A percentile compares a stretch with the other conserved stretches of the same genome.
Conservation (phyloP, 225 moss, liverwort and hornwort species). For the Ulota crispa region DNA sequence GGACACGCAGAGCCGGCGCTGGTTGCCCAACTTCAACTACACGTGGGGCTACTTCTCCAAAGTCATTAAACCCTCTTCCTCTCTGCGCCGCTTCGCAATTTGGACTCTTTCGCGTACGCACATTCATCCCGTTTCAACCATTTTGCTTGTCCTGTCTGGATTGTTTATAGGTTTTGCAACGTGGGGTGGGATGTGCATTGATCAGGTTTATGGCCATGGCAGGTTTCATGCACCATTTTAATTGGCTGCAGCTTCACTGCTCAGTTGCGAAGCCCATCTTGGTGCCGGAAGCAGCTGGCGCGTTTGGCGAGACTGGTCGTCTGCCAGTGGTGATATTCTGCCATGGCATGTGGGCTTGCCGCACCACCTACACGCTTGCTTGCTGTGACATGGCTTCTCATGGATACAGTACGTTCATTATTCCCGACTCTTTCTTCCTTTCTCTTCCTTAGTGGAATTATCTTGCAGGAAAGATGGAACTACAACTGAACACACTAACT, state of each 20-base stretch:
- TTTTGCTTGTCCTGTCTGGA: not conserved
- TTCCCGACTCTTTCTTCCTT: not conserved
- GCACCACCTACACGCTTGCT: constrained; percentile 43
- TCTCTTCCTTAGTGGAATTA: not conserved
- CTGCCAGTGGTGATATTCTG: constrained; percentile 42
- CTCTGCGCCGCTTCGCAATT: constrained; percentile 30
- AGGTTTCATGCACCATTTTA: constrained; percentile 29
- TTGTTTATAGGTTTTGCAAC: not conserved
- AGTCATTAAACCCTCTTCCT: constrained; percentile 30
- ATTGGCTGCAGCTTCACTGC: constrained; percentile 43
- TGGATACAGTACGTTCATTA: constrained; percentile 31
- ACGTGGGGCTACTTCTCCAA: constrained; percentile 50
- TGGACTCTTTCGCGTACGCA: constrained; percentile 39
- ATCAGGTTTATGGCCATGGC: constrained; percentile 11
- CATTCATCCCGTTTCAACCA: not conserved
- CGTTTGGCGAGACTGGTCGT: constrained; percentile 15
- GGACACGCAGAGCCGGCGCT: constrained; percentile 36
- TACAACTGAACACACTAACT: not conserved
- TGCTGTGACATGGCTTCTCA: constrained; percentile 45
- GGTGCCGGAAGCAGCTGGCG: constrained; percentile 7
- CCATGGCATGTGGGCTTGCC: constrained; percentile 58
- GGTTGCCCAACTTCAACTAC: constrained; percentile 45
- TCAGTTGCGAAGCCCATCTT: constrained; percentile 41
- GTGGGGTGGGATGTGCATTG: not conserved
- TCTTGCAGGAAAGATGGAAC: not conserved